Base-by-base conservation (phyloP, 345 rosid species). In the Turnera subulata region DNA sequence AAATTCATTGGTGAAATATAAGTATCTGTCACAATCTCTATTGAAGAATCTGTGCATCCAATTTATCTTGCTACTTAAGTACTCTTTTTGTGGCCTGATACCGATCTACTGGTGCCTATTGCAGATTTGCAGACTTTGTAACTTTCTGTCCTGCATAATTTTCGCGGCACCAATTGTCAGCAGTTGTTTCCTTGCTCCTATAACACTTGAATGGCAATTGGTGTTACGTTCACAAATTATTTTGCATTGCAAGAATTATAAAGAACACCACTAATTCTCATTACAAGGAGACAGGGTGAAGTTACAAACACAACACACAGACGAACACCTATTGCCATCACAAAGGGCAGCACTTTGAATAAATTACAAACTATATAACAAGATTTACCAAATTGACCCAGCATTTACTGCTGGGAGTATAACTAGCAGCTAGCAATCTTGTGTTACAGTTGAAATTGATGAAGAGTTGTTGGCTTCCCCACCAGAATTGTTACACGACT, bases 251-350 rank as follows among this genome's bases (percentile, higher is more conserved):
- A 26, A 26, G 24, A 12, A 25, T 50, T 26, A 25, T 35, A 50
- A 42, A 13, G 54, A 50, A 55, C 70, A 69, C 61, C 77, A 49
- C 69, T 42, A 48, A 12, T 21, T 56, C 67, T 66, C 74, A 45
- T 46, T 1, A 58, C 35, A 67, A 43, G 54, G 69, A 68, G 75
- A 65, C 59, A 67, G 64, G 74, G 74, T 65, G 74, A 65, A 43
- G 69, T 40, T 37, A 43, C 10, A 45, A 17, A 20, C 26, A 63
- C 11, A 33, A 9, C 19, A 61, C 20, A n/a, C n/a, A n/a, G n/a
- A 49, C 19, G 25, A 56, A 56, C 56, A 39, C 62, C 68, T 32
- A 49, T 64, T 8, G 62, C 45, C 56, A 64, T 42, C 32, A 42
- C 10, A 1, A 42, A 18, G 46, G 12, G 22, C 48, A 38, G 26